Base-by-base conservation (phyloP, 352 stramenopile species). In the Pythium monospermum region DNA sequence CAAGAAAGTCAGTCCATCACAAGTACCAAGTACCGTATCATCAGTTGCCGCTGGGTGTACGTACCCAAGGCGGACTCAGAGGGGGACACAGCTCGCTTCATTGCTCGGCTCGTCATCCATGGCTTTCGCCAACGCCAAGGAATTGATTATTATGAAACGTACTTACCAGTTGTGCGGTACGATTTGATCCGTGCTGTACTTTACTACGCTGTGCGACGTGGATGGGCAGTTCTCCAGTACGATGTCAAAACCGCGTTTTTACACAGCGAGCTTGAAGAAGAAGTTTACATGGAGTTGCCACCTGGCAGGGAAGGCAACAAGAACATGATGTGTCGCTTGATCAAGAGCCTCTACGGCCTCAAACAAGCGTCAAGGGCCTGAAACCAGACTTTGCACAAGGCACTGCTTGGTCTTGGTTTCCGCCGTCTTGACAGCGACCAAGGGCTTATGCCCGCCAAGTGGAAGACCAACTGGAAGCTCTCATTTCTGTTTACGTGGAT, bases 111-210 rank as follows among this genome's bases (percentile, higher is more conserved):
- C 11, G 62, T 68, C 21, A 49, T 44, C 22, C 58, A 62, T 26
- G 62, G 62, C 16, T 71, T 64, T 46, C 28, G 32, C 15, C 58
- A 71, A 53, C 45, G 49, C 15, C 38, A 54, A 12, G 62, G 62
- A 12, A 36, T 58, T n/a, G 53, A 71, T 35, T 71, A 57, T 42
- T 42, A 65, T 22, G 51, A 64, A 21, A 68, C 58, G 27, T 64
- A 45, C 18, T 30, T 47, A 15, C 45, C 47, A 10, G 36, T 54
- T 26, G 33, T 54, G 35, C 39, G 39, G 8, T 45, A 31, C 21
- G 44, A 51, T 4, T 30, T 30, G 3, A 51, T 51, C 19, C 30
- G 44, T 6, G 28, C 31, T 3, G 44, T 30, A 27, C 28, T 51
- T 8, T 51, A 51, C n/a, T 40, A 21, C 19, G 27, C 44, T 4